Conservation (phyloP, 768 basidiomycete species). For the Mycena albidolilacea region DNA sequence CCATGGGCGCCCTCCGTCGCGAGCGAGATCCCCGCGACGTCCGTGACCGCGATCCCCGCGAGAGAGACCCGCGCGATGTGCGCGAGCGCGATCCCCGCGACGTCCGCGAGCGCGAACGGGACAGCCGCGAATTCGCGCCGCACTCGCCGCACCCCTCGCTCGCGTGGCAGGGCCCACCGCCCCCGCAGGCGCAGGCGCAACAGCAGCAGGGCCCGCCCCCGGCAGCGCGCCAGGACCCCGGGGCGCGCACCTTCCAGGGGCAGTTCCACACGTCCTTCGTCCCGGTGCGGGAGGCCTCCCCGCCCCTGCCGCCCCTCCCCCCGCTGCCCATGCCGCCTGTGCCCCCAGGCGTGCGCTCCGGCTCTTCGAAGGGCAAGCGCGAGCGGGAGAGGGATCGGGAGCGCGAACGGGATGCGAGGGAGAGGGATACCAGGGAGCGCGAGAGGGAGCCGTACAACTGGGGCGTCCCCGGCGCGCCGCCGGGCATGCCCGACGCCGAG, state of each 20-base stretch:
- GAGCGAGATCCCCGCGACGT: conserved; percentile 7
- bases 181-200: not conserved
- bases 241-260: conserved; percentile 36
- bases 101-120: conserved; percentile 19
- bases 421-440: no score
- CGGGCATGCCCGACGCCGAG: not conserved
- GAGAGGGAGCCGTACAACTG: not conserved
- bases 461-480: not conserved
- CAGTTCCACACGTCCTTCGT: conserved; percentile 42
- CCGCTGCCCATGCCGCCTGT: no score
- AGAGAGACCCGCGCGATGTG: not conserved
- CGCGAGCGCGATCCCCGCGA: conserved; percentile 14
- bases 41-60: conserved; percentile 7
- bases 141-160: conserved; percentile 30
- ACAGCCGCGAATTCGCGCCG: conserved; percentile 1
- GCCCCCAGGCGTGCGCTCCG: no score
- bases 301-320: conserved; percentile 19
- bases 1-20: conserved; percentile 32
- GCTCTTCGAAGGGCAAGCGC: not conserved
- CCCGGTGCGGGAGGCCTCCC: conserved; percentile 36
- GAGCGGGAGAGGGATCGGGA: no score
- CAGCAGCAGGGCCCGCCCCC: conserved; percentile 2
- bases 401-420: not conserved
- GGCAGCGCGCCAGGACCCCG: not conserved
- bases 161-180: conserved; percentile 26